Conservation (phyloP, 2,329 filamentous ascomycete genomes). For the Colletotrichum somersetense region DNA sequence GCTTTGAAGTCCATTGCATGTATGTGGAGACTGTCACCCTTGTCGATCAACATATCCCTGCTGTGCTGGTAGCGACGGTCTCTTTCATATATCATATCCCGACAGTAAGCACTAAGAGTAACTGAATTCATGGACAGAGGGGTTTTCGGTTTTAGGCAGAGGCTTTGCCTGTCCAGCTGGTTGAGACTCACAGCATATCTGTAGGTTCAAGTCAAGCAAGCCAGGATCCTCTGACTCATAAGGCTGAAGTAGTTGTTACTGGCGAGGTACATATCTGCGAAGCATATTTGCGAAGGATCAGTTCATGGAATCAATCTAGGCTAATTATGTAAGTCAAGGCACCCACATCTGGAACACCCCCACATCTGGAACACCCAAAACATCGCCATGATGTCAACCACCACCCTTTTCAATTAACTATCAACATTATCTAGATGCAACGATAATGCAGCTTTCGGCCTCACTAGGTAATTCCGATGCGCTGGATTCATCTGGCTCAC, state of each 20-base stretch:
- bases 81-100: not conserved
- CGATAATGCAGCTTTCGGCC: too few relatives aligned
- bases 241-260: not conserved
- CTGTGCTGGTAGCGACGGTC: not conserved
- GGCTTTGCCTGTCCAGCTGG: not conserved
- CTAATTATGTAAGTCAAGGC: too few relatives aligned
- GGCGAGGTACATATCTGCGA: too few relatives aligned
- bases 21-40: not conserved
- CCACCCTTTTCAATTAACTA: too few relatives aligned
- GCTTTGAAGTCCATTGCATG: not conserved
- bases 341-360: too few relatives aligned
- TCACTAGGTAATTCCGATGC: too few relatives aligned
- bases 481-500: too few relatives aligned
- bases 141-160: not conserved
- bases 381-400: too few relatives aligned
- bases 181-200: not conserved
- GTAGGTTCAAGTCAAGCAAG: too few relatives aligned
- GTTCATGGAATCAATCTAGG: not conserved
- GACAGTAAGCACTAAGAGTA: not conserved
- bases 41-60: not conserved
- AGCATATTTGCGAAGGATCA: not conserved
- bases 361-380: too few relatives aligned
- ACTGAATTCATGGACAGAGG: not conserved
- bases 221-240: not conserved
- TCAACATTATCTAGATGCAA: too few relatives aligned